A percentile compares a stretch with the other conserved stretches of the same genome.
These are phyloP conservation scores for Globisporangium uncinulatum DNA, from an alignment of 352 stramenopile genomes.

Conservation along the genomic window DNA sequence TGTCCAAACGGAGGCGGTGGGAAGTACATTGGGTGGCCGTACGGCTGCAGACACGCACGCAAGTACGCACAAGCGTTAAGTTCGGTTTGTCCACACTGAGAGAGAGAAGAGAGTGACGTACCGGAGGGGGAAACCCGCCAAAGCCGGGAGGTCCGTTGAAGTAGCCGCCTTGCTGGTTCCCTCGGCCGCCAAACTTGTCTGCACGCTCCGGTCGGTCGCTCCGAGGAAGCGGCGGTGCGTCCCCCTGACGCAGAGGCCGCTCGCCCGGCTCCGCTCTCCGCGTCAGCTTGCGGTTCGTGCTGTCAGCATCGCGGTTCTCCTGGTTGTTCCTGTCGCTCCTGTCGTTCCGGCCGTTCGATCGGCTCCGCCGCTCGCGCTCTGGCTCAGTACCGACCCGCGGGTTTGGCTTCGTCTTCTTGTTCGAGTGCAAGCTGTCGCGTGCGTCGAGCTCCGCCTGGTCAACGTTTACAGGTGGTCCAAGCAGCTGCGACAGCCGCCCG, in stretches of 20 bases:
- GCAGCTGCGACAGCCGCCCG: constrained; percentile 37
- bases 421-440: constrained; percentile 41
- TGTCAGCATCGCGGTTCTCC: constrained; percentile 21
- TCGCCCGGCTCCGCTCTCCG: constrained; percentile 21
- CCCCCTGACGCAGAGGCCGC: not conserved
- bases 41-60: constrained; percentile 29
- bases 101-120: constrained; percentile 21
- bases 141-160: constrained; percentile 64
- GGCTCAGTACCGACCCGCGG: constrained; percentile 9
- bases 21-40: constrained; percentile 61
- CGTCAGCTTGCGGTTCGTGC: constrained; percentile 14
- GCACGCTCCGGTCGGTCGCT: constrained; percentile 21
- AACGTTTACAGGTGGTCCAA: constrained; percentile 71
- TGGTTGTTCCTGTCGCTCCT: constrained; percentile 14
- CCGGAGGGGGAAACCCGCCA: constrained; percentile 45
- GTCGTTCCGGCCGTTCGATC: constrained; percentile 6
- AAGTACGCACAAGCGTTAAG: not conserved
- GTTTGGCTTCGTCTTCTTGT: constrained; percentile 56
- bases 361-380: constrained; percentile 5
- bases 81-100: not conserved
- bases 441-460: constrained; percentile 74
- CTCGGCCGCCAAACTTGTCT: constrained; percentile 15
- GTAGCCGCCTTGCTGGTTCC: constrained; percentile 28
- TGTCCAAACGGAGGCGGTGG: constrained; percentile 57
- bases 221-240: constrained; percentile 24